Percentiles rank a stretch among this genome's conserved stretches.
Evolutionary conservation across 768 basidiomycete genomes (phyloP).

Genomic region (Pholiota microspora): DNA sequence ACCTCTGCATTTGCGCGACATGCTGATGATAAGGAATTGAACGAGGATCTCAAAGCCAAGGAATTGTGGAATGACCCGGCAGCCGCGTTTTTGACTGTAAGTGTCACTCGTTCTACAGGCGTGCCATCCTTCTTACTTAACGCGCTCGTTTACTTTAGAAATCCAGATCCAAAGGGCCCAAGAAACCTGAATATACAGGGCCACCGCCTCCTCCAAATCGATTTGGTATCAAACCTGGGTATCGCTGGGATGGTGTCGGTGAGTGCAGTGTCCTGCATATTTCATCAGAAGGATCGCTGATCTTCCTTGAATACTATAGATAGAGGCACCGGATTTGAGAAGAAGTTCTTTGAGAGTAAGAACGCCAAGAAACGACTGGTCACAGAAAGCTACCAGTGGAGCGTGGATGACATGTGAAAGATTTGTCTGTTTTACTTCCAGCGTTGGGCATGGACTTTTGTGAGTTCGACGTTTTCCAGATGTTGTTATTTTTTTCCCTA

Average conservation of each 20-base stretch:
- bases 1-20: conserved; percentile 69
- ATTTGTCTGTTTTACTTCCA: not conserved
- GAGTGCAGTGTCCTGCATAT: conserved; percentile 22
- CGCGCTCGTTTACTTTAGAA: conserved; percentile 47
- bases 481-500: too few relatives aligned
- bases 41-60: conserved; percentile 77
- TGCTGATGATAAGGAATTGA: conserved; percentile 83
- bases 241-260: conserved; percentile 99
- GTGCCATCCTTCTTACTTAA: not conserved
- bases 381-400: conserved; percentile 79
- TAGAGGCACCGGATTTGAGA: conserved; percentile 92
- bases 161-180: conserved; percentile 70
- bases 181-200: conserved; percentile 81
- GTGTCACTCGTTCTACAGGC: conserved; percentile 18
- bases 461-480: not conserved
- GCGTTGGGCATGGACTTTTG: not conserved
- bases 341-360: conserved; percentile 80
- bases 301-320: conserved; percentile 42
- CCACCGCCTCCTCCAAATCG: conserved; percentile 92
- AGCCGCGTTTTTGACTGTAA: conserved; percentile 85
- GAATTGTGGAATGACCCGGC: conserved; percentile 98
- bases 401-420: conserved; percentile 88
- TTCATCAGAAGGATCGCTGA: not conserved
- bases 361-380: conserved; percentile 74
- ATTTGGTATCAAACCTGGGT: conserved; percentile 92